These are phyloP conservation scores for Aaosphaeria pasadenensis DNA, from an alignment of 2,329 filamentous ascomycete species.

Conservation along the genomic window DNA sequence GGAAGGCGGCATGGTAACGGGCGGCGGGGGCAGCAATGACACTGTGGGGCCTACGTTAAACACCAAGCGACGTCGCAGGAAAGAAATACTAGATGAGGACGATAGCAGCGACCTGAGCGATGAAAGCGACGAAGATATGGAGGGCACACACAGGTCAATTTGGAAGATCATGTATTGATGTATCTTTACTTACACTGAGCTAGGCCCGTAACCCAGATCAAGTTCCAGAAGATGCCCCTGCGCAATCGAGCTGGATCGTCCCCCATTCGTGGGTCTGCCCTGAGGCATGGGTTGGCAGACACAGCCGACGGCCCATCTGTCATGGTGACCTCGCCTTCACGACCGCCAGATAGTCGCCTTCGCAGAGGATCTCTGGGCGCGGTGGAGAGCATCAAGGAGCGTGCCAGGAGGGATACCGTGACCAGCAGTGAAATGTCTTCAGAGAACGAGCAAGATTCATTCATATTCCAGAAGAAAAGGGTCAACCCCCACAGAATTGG, in stretches of 20 bases:
- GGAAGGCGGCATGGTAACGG: conserved; percentile 67
- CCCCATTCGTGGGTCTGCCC: conserved; percentile 54
- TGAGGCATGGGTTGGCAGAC: conserved; percentile 55
- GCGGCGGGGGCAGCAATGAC: conserved; percentile 61
- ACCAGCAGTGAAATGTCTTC: conserved; percentile 82
- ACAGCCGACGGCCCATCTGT: conserved; percentile 52
- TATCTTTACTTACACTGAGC: not conserved
- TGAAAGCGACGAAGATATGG: conserved; percentile 76
- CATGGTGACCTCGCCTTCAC: conserved; percentile 56
- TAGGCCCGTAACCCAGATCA: conserved; percentile 80
- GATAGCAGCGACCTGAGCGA: conserved; percentile 84
- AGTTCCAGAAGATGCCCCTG: conserved; percentile 94
- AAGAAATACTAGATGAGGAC: conserved; percentile 78
- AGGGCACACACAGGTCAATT: conserved; percentile 39
- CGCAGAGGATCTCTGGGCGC: conserved; percentile 70
- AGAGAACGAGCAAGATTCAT: conserved; percentile 73
- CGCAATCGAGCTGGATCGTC: conserved; percentile 84
- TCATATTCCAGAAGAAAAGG: conserved; percentile 61
- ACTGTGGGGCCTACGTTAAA: conserved; percentile 64
- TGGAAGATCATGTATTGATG: not conserved
- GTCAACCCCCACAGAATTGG: conserved; percentile 60
- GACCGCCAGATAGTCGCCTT: conserved; percentile 44
- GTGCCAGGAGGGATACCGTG: conserved; percentile 69
- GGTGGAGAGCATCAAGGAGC: conserved; percentile 66
- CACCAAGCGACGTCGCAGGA: conserved; percentile 63